These are phyloP conservation scores for Fistulifera pelliculosa DNA, from an alignment of 108 stramenopile genomes.

Conservation along the genomic window DNA sequence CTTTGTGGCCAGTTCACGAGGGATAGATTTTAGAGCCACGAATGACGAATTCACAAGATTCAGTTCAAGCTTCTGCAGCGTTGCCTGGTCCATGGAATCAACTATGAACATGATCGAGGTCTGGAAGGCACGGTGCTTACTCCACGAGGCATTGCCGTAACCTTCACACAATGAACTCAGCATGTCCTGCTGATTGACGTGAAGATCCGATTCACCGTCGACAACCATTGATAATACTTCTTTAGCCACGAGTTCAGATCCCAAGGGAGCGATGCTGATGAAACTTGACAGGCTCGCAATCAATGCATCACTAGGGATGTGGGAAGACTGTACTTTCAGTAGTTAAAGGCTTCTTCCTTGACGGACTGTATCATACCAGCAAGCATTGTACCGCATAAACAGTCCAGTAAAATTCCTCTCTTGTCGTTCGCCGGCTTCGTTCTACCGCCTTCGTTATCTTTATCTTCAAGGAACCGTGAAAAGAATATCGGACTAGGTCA, in stretches of 20 bases:
- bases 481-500: constrained; percentile 19
- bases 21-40: constrained; percentile 62
- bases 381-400: background rate
- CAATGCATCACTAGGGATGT: background rate
- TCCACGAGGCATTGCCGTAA: too few relatives aligned
- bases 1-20: constrained; percentile 42
- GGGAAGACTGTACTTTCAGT: background rate
- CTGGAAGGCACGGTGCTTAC: too few relatives aligned
- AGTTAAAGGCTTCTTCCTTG: constrained; percentile 1
- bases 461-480: background rate
- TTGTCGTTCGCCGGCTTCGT: background rate
- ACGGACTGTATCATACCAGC: background rate
- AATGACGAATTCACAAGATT: constrained; percentile 64
- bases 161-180: too few relatives aligned
- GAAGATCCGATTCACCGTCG: too few relatives aligned
- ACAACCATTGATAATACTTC: too few relatives aligned
- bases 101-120: too few relatives aligned
- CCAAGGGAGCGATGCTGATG: background rate
- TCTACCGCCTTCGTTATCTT: background rate
- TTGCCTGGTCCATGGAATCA: too few relatives aligned
- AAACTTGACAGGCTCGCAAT: background rate
- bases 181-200: too few relatives aligned
- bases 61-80: constrained; percentile 24
- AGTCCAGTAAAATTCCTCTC: too few relatives aligned
- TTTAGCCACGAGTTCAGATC: too few relatives aligned